Base-by-base conservation (phyloP, 2,329 filamentous ascomycete species). In the Fusarium coffeatum region DNA sequence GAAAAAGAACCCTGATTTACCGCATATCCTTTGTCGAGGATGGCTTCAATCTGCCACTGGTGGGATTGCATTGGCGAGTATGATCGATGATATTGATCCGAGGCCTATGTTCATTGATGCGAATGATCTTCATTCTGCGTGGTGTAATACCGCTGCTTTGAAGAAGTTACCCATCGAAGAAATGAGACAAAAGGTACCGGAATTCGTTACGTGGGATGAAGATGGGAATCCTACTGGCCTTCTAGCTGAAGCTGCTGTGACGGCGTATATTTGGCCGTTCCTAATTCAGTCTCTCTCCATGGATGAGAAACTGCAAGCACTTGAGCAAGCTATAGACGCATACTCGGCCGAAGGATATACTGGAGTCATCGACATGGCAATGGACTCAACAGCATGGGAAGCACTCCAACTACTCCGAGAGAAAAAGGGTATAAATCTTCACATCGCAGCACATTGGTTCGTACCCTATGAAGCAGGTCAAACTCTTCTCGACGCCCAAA, bases 331-430 rank as follows among this genome's bases (percentile, higher is more conserved):
- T 0, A 77, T 86, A n/a, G 68, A 80, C 1, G 79, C 81, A 1
- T 86, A 86, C 55, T 79, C 80, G 27, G 72, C 76, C 0, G 81
- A 80, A 3, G 85, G 85, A 1, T 85, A 84, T 54, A 85, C 84
- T 0, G 83, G 84, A 3, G 79, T 84, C 15, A 80, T 86, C 8
- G 85, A 87, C 12, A 87, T 87, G 85, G 84, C 85, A 4, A 86
- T 86, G 84, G 84, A 86, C 46, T 80, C 84, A 22, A 81, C 79
- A 30, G 78, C 79, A 0, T 87, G 85, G 84, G 79, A 80, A 23
- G 73, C 75, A 1, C 76, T 86, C 0, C 74, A 81, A 4, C 76
- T 78, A 0, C 72, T 84, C 0, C 78, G 73, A 10, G 70, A 72
- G n/a, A 76, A 78, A 2, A 72, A 69, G 11, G 66, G 72, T 1